Base-by-base conservation (phyloP, 495 filamentous ascomycete species). In the Haplographium delicatum region DNA sequence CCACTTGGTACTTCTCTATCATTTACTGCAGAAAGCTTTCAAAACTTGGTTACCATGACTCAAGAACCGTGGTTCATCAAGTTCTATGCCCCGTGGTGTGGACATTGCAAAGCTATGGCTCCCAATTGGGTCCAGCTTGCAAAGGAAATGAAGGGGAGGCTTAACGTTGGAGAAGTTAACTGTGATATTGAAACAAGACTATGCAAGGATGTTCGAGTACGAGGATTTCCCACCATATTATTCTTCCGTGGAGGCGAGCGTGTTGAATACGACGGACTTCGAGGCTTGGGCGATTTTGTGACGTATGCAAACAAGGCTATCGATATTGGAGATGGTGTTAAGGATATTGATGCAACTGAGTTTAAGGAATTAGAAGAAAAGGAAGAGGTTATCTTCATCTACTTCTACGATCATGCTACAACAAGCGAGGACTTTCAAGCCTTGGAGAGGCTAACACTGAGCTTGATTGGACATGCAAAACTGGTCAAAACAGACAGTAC, bases 11-110 rank as follows among this genome's bases (percentile, higher is more conserved):
- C 72, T 5, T 94, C 89, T 11, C 71, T 86, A 10, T 69, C 83
- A 8, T 78, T 98, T 16, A 85, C 82, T 16, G 83, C 86, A 19
- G 91, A 97, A 62, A 85, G 71, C 53, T 98, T 98, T 72, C 84
- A 91, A 63, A 84, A 79, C 44, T 69, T 81, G 24, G 91, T 98
- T 20, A 95, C 89, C 3, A 85, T 82, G 61, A 88, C 90, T 0
- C 81, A 85, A 37, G 90, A 97, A 38, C 85, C 90, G 13, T 98
- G 93, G 93, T 96, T 98, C 60, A 82, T 98, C 68, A 97, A 98
- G 64, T 97, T 98, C 65, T 97, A 96, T 65, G 91, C 88, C 22
- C 93, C 93, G 1, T 97, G 93, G 93, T 98, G 93, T 64, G 79
- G 80, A 50, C 93, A 98, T 66, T 98, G 93, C 65, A 85, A 96